Evolutionary conservation across 2,329 filamentous ascomycete species (phyloP), one percentile per base, ranked within the genome.

Genomic region (Pseudogymnoascus sp.): DNA sequence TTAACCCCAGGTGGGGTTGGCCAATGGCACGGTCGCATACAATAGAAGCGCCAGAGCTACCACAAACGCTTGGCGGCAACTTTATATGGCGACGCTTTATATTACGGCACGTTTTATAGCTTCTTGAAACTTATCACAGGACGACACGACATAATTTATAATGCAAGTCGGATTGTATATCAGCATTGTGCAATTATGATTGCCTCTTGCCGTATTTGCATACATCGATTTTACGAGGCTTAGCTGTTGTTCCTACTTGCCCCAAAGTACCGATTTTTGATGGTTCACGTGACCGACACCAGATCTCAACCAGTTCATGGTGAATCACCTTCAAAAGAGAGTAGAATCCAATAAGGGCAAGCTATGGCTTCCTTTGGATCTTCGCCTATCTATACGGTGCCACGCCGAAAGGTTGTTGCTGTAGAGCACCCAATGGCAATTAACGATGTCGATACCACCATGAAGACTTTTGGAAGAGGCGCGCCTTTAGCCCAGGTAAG

Each of bases 361-460:
- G 48, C 8, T 55, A 55, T 55, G 48, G 48, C 48, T 21, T 35
- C 48, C 29, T 55, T 55, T 33, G 29, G 29, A 6, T 55, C 48
- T 29, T 71, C 71, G 41, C 79, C 81, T 0, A 79, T 77, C 70
- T 81, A 81, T 69, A 64, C 70, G 7, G 76, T 88, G 39, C 82
- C 83, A 2, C 67, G 74, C 38, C 76, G 79, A 64, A 76, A 79
- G 60, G 76, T 89, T 58, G 78, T 87, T 61, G 81, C 80, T 64
- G 78, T 90, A 55, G 87, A 90, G 70, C 86, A 89, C 74, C 87
- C 87, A 60, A 85, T 83, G 70, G 80, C 88, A 61, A 75, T 89
- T 68, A 81, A 80, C 70, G 84, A 88, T 72, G 71, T 87, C 62
- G 82, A 87, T 69, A 85, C 82, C 70, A 86, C 80, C 63, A 77